Base-by-base conservation (phyloP, 331 rosid genomes). In the Acacia pycnantha region DNA sequence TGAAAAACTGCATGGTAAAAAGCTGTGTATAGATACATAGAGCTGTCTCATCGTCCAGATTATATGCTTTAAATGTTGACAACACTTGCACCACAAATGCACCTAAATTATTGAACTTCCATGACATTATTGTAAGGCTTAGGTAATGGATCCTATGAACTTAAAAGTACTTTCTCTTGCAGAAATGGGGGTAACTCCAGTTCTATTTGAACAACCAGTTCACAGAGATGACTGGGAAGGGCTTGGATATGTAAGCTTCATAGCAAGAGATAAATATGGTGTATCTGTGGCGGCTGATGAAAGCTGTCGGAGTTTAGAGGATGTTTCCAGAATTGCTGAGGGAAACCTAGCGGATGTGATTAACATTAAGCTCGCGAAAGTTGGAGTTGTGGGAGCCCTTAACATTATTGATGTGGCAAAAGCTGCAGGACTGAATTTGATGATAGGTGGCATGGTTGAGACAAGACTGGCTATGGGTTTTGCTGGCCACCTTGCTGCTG, bases 401-500 rank as follows among this genome's bases (percentile, higher is more conserved):
- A 19, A 27, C 11, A 72, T 72, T 14, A 72, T 72, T 46, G 61
- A 72, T 0, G 14, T 47, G 58, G 98, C 91, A 50, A 92, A 58
- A 85, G 88, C 82, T 31, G 88, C 97, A 15, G 95, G 94, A 3
- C 81, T 93, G 62, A 82, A 81, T 84, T 80, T 95, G 88, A 95
- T 95, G 99, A 90, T 95, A 47, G 98, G 99, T 73, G 99, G 99
- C 62, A 93, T 95, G 99, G 97, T 96, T 47, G 99, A 96, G 94
- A 96, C 98, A 68, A 88, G 97, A 88, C 84, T 96, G 0, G 99
- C 99, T 76, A 93, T 96, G 99, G 98, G 98, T 74, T 96, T 96
- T 85, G 92, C 99, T 70, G 95, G 97, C 73, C 97, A 93, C 81
- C 97, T 95, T 88, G 98, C 98, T 79, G 97, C 99, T 83, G 98